Evolutionary conservation across 1,139 yeast species (phyloP).

Genomic region (Yamadazyma dendronema): DNA sequence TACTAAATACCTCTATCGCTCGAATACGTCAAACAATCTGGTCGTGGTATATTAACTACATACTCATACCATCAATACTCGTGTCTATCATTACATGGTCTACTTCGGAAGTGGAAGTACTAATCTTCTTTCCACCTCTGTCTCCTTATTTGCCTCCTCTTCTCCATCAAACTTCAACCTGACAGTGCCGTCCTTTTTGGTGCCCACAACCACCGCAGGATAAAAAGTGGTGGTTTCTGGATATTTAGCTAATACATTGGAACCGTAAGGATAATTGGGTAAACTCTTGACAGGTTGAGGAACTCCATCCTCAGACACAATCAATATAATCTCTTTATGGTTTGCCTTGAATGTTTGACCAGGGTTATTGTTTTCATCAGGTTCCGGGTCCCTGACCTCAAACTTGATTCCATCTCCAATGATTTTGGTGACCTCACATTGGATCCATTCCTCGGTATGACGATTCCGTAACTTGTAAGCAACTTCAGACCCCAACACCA

Average conservation of each 20-base stretch:
- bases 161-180: constrained; percentile 91
- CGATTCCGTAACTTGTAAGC: constrained; percentile 77
- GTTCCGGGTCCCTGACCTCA: constrained; percentile 96
- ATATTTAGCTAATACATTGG: constrained; percentile 86
- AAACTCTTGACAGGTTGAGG: constrained; percentile 30
- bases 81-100: constrained; percentile 7
- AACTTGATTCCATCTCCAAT: constrained; percentile 73
- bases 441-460: constrained; percentile 90
- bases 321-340: constrained; percentile 73
- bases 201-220: constrained; percentile 87
- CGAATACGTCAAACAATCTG: too few species aligned
- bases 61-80: background rate
- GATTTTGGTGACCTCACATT: constrained; percentile 82
- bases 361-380: constrained; percentile 88
- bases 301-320: constrained; percentile 26
- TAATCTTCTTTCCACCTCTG: constrained; percentile 82
- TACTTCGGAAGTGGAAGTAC: constrained; percentile 73
- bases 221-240: constrained; percentile 98
- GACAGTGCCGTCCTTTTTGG: constrained; percentile 73
- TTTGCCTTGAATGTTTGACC: constrained; percentile 85
- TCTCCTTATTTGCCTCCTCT: constrained; percentile 93
- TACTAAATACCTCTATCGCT: too few species aligned
- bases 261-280: constrained; percentile 66
- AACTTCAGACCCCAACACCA: constrained; percentile 74
- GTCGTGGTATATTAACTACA: too few species aligned